Evolutionary conservation across 495 filamentous ascomycete species (phyloP), one percentile per base, ranked within the genome.

Genomic region (Daldinia bambusicola): DNA sequence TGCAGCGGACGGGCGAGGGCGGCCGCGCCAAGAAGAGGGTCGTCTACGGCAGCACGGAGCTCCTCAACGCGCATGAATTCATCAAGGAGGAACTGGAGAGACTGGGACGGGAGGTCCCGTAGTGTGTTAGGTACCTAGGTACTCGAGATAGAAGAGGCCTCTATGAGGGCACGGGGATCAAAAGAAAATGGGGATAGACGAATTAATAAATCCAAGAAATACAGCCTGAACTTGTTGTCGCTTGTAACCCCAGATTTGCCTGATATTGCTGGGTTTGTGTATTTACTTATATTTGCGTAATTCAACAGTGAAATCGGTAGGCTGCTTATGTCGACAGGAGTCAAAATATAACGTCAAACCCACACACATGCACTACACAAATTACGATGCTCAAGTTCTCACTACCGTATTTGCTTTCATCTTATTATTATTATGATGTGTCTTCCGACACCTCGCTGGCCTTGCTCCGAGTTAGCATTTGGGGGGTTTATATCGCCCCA

Each of bases 21-120:
- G 85, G 84, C 55, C 77, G 82, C 13, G 77, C 79, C 4, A 89
- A 88, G 76, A 89, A 91, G 75, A 87, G 92, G 71, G 91, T 99
- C 2, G 90, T 98, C 10, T 99, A 99, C 80, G 96, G 96, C 5
- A 97, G 93, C 77, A 99, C 94, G 52, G 95, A 98, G 78, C 76
- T 98, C 77, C 85, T 98, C 67, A 97, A 94, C 76, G 95, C 96
- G 0, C 89, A 88, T 72, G 91, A 94, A 71, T 99, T 99, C 81
- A 83, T 98, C 55, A 83, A 79, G 55, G 88, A 90, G 64, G 95
- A 96, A 79, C 77, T 98, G 78, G 90, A 89, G 70, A 88, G 87
- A 72, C 77, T 99, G 67, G 96, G 96, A 2, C 74, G 74, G 61
- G 83, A 85, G 69, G 79, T 84, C 26, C 72, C 78, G 13, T 84